These are phyloP conservation scores for Sphagnum contortum DNA, from an alignment of 225 moss, liverwort and hornwort genomes.

Conservation along the genomic window DNA sequence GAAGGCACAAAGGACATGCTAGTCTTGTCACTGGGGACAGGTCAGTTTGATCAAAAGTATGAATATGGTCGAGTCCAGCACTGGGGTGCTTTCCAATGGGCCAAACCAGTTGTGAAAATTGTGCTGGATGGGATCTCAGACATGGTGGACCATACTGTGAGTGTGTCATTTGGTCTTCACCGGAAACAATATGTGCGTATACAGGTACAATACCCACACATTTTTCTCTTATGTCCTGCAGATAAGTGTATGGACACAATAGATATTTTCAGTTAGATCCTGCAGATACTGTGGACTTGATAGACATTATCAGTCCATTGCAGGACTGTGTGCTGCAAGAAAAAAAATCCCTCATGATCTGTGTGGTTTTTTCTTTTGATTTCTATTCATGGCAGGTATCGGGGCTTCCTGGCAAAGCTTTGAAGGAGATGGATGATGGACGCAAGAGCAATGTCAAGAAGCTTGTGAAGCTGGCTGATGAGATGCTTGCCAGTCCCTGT, in stretches of 20 bases:
- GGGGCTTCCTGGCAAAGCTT: conserved; percentile 63
- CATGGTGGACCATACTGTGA: conserved; percentile 87
- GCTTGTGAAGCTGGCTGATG: conserved; percentile 66
- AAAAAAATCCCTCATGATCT: no score
- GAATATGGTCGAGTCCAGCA: conserved; percentile 50
- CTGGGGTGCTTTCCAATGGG: conserved; percentile 90
- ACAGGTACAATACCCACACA: conserved; percentile 33
- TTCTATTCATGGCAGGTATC: conserved; percentile 28
- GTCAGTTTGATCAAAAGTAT: conserved; percentile 74
- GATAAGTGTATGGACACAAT: no score
- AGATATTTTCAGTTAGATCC: no score
- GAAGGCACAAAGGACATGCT: conserved; percentile 61
- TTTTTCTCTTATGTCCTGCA: no score
- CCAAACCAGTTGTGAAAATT: conserved; percentile 73
- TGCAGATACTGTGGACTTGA: no score
- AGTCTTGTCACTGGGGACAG: conserved; percentile 79
- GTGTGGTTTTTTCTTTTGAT: no score
- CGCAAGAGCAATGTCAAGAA: conserved; percentile 31
- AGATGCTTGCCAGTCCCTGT: conserved; percentile 42
- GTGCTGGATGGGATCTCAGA: conserved; percentile 81
- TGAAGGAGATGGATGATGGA: conserved; percentile 48
- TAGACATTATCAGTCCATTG: no score
- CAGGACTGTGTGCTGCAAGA: no score
- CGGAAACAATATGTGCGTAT: conserved; percentile 73
- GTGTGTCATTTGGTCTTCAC: conserved; percentile 70